phyloP scores from a whole-genome alignment of 352 stramenopile genomes.

The Phytophthora hibernalis region DNA sequence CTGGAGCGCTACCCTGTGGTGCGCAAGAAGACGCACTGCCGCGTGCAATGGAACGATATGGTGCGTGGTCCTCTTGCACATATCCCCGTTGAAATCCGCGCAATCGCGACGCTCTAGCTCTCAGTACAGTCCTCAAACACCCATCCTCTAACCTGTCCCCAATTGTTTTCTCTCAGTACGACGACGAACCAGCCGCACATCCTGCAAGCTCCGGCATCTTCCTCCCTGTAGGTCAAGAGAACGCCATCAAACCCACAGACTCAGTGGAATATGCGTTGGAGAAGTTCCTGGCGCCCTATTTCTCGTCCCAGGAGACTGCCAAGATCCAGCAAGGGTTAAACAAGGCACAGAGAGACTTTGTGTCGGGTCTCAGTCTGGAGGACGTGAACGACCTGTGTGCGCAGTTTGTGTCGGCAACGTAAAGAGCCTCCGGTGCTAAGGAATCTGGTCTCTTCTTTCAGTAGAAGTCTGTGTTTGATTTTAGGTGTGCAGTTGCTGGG shows the following conservation, averaged over 20 bases:
- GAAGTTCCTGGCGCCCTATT: slow-evolving; percentile 75
- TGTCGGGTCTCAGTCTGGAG: slow-evolving; percentile 66
- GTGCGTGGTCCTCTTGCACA: slow-evolving; percentile 30
- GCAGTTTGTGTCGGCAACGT: slow-evolving; percentile 58
- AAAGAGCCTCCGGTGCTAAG: slow-evolving; percentile 8
- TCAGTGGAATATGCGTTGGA: slow-evolving; percentile 54
- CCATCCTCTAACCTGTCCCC: neutral
- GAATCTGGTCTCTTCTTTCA: slow-evolving; percentile 27
- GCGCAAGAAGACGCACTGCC: slow-evolving; percentile 79
- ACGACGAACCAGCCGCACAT: slow-evolving; percentile 22
- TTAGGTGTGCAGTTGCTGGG: slow-evolving; percentile 28
- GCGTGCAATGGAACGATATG: slow-evolving; percentile 84
- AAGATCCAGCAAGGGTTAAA: slow-evolving; percentile 68
- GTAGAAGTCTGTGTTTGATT: slow-evolving; percentile 1
- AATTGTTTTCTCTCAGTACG: slow-evolving; percentile 21
- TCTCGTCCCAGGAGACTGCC: slow-evolving; percentile 61
- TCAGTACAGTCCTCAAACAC: slow-evolving; percentile 1
- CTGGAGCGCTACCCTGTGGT: slow-evolving; percentile 81
- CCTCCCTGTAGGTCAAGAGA: slow-evolving; percentile 29
- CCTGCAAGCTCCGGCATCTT: slow-evolving; percentile 35
- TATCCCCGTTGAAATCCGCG: neutral
- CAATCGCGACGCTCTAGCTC: neutral
- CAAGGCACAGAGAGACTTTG: slow-evolving; percentile 65
- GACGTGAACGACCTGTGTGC: slow-evolving; percentile 78
- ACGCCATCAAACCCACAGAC: slow-evolving; percentile 46